Evolutionary conservation across 202 grass and related monocot genomes (phyloP).

Genomic region (Schoenoplectus tabernaemontani): DNA sequence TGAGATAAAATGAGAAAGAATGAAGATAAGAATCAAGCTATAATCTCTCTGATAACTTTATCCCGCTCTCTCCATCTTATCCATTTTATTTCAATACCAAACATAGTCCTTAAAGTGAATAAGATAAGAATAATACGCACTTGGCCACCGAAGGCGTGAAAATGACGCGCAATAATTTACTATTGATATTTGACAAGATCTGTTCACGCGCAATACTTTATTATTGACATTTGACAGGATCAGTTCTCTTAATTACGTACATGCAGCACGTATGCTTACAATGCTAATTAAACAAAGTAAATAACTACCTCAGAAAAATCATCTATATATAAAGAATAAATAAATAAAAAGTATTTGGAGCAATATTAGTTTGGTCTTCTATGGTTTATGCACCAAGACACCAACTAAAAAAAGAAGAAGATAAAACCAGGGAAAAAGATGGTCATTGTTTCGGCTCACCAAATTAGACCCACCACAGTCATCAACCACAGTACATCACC

Average conservation of each 20-base stretch:
- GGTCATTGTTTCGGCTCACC: slow-evolving; percentile 17
- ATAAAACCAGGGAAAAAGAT: background rate
- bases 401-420: background rate
- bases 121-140: no score
- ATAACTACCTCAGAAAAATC: background rate
- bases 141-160: background rate
- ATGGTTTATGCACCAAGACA: no score
- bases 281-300: background rate
- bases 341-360: background rate
- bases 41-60: no score
- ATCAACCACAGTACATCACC: background rate
- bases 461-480: background rate
- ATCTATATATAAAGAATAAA: background rate
- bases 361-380: no score
- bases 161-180: no score
- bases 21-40: no score
- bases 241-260: background rate
- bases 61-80: no score
- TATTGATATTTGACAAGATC: no score
- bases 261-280: background rate
- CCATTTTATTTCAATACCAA: no score
- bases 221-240: background rate
- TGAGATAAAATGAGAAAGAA: no score
- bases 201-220: no score
- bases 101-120: no score